phyloP scores from a whole-genome alignment of 2,329 filamentous ascomycete species.

The Fusarium veterinarium region DNA sequence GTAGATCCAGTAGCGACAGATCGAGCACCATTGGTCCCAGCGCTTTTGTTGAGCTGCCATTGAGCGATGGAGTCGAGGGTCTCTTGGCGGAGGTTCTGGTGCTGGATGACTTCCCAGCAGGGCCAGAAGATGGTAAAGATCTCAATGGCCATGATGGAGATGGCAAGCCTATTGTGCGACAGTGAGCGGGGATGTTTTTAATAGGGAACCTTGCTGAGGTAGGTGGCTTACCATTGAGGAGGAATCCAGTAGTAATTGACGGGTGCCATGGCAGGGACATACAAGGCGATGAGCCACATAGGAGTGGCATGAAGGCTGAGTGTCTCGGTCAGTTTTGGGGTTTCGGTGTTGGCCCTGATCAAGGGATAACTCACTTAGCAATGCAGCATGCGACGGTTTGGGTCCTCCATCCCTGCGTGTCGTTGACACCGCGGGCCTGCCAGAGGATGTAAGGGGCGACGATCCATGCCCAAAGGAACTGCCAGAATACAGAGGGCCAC shows the following conservation, averaged over 20 bases:
- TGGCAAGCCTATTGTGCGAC: constrained; percentile 59
- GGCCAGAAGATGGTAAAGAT: constrained; percentile 73
- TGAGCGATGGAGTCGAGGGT: constrained; percentile 61
- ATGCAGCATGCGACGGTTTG: constrained; percentile 68
- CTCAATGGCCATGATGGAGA: constrained; percentile 72
- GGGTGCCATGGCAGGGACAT: constrained; percentile 60
- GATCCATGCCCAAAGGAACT: constrained; percentile 72
- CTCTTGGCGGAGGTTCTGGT: constrained; percentile 58
- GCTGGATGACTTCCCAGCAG: constrained; percentile 65
- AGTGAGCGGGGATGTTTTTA: not conserved
- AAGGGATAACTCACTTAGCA: constrained; percentile 53
- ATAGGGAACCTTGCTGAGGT: not conserved
- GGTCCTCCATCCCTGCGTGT: constrained; percentile 74
- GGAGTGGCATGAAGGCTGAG: constrained; percentile 71
- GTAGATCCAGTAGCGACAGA: constrained; percentile 52
- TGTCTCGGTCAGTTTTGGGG: constrained; percentile 20
- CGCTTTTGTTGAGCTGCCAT: constrained; percentile 58
- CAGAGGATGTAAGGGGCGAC: constrained; percentile 71
- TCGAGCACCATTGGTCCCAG: constrained; percentile 44
- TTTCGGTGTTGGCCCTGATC: not conserved
- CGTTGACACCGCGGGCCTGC: constrained; percentile 69
- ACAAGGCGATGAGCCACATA: constrained; percentile 73
- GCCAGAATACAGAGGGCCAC: constrained; percentile 73
- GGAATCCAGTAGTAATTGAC: constrained; percentile 69
- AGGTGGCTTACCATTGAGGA: constrained; percentile 66